A percentile compares a stretch with the other conserved stretches of the same genome.
These are phyloP conservation scores for Paramarasmius palmivorus DNA, from an alignment of 1,284 basidiomycete species.

Conservation along the genomic window DNA sequence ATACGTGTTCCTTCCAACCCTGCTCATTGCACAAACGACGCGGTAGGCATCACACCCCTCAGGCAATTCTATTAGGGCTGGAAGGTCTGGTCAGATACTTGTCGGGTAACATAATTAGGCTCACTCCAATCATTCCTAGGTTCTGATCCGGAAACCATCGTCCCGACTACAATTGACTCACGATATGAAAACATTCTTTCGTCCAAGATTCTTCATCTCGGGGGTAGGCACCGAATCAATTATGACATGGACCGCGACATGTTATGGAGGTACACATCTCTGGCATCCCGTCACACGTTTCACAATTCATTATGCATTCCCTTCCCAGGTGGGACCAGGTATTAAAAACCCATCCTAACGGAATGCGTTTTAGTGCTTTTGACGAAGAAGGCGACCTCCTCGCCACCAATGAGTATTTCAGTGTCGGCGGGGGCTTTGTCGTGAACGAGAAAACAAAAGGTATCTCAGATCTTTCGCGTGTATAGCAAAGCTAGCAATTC, in stretches of 20 bases:
- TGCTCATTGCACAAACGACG: background rate
- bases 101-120: background rate
- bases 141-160: slow-evolving; percentile 84
- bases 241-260: slow-evolving; percentile 91
- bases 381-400: slow-evolving; percentile 80
- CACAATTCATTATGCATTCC: background rate
- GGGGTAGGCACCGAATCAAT: slow-evolving; percentile 71
- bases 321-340: slow-evolving; percentile 65
- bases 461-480: slow-evolving; percentile 19
- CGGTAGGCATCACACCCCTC: slow-evolving; percentile 88
- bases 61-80: slow-evolving; percentile 88
- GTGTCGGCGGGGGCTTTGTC: slow-evolving; percentile 89
- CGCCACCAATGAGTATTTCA: slow-evolving; percentile 95
- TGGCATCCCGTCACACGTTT: background rate
- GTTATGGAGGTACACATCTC: slow-evolving; percentile 65
- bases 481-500: background rate
- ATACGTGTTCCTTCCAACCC: slow-evolving; percentile 3
- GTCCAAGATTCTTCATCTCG: slow-evolving; percentile 69
- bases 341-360: slow-evolving; percentile 83
- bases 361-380: slow-evolving; percentile 91
- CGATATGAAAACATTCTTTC: slow-evolving; percentile 72
- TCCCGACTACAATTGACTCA: slow-evolving; percentile 75
- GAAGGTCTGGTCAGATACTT: slow-evolving; percentile 60
- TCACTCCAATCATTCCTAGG: slow-evolving; percentile 33
- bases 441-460: slow-evolving; percentile 89